Conservation (phyloP, 2,329 filamentous ascomycete genomes). For the Aspergillus fischeri region DNA sequence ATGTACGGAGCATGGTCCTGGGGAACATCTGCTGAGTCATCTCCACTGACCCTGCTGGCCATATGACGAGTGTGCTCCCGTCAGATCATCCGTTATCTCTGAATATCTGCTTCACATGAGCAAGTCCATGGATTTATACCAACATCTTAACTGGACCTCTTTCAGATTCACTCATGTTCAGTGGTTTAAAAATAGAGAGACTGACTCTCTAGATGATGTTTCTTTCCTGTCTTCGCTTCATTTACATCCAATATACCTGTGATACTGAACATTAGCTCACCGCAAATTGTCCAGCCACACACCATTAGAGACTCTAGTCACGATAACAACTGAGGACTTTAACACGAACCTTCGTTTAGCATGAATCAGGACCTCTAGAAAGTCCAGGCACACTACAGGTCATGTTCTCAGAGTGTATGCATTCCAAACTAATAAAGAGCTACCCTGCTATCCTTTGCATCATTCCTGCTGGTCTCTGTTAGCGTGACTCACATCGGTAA, state of each 20-base stretch:
- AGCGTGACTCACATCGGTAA: background rate
- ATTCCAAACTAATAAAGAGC: background rate
- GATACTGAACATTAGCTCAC: background rate
- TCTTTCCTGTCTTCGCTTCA: background rate
- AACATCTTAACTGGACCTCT: background rate
- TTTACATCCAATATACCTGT: background rate
- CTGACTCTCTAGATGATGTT: background rate
- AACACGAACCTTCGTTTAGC: conserved; percentile 2
- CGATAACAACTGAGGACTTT: background rate
- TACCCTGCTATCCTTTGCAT: background rate
- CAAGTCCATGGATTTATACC: background rate
- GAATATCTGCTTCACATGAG: background rate
- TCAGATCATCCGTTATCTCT: conserved; percentile 14
- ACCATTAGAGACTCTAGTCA: background rate
- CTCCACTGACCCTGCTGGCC: conserved; percentile 29
- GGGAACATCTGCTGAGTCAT: conserved; percentile 29
- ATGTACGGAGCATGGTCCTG: background rate
- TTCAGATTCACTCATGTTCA: background rate
- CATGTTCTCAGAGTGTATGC: conserved; percentile 90
- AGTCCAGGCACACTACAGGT: conserved; percentile 18
- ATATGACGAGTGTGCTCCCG: conserved; percentile 31
- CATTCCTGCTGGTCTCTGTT: background rate
- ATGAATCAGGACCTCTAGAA: background rate
- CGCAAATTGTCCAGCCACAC: background rate
- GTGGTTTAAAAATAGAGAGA: background rate